Evolutionary conservation across 768 basidiomycete genomes (phyloP), one percentile per base, ranked within the genome.

Genomic region (Gloeophyllum trabeum): DNA sequence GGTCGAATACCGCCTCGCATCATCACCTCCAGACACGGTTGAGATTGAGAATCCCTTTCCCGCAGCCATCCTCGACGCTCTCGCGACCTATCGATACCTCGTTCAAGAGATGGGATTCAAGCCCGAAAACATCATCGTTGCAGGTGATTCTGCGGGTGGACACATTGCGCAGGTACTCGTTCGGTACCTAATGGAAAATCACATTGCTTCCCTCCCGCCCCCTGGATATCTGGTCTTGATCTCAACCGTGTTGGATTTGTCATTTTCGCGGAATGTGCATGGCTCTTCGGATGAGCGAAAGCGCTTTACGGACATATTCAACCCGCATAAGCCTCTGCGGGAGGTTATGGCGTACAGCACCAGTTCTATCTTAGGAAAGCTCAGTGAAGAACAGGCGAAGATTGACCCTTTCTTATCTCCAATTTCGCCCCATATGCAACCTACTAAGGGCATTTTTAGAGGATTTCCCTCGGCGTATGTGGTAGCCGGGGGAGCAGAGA

Each of bases 401-500:
- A 32, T 16, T 10, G 16, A 32, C 16, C 28, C 10, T 32, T 32
- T 10, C 16, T 32, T 32, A 16, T 32, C 28, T 10, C 28, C 28
- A 10, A 25, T 16, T 16, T 32, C 28, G 28, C 10, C 28, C 28
- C 28, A 32, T 32, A 47, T 61, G 21, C 38, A 50, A 3, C 10
- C 28, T 10, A 32, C 28, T 10, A 19, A 37, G 7, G 59, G 69
- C 7, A 51, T 60, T 41, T 83, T 81, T 56, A 63, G 55, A 26
- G 70, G 66, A n/a, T 82, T 76, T 56, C 79, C 81, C 2, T 60
- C 67, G 19, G 79, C 78, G 0, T 79, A 77, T 54, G 67, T 83
- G 34, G 61, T 67, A 5, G 66, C 63, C 4, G 80, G 80, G 13
- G 73, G 70, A 4, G 71, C 71, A 3, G 79, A 82, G 53, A 54